Evolutionary conservation across 176 grass and related monocot species (phyloP).

Genomic region (Coix lacrymajobi): DNA sequence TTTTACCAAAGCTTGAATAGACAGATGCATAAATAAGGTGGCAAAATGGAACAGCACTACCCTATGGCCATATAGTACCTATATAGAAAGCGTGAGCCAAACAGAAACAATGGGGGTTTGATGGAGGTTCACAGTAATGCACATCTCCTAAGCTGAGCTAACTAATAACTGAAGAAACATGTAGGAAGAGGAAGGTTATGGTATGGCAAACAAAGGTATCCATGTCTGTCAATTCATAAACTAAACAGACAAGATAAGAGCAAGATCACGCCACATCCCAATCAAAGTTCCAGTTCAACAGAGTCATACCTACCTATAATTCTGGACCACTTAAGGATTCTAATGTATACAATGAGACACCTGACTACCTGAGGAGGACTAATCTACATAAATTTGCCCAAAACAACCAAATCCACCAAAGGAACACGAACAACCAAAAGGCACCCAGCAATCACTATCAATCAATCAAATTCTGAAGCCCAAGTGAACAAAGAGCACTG

Average conservation of each 20-base stretch:
- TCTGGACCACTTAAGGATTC: slow-evolving; percentile 24
- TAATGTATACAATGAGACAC: slow-evolving; percentile 15
- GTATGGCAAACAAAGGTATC: neutral
- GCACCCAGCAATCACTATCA: slow-evolving; percentile 32
- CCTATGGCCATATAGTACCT: neutral
- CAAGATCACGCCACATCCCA: slow-evolving; percentile 19
- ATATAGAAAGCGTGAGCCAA: slow-evolving; percentile 18
- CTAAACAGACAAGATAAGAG: slow-evolving; percentile 14
- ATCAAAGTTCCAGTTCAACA: slow-evolving; percentile 4
- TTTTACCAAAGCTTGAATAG: slow-evolving; percentile 36
- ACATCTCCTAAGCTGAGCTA: neutral
- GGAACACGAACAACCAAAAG: slow-evolving; percentile 23
- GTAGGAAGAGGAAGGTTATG: neutral
- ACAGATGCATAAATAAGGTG: slow-evolving; percentile 33
- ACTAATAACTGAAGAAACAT: neutral
- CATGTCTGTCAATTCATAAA: neutral
- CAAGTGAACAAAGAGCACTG: slow-evolving; percentile 15
- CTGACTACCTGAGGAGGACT: slow-evolving; percentile 19
- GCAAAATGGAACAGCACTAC: slow-evolving; percentile 17
- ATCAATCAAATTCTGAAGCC: slow-evolving; percentile 43
- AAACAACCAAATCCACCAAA: slow-evolving; percentile 12
- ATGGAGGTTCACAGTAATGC: slow-evolving; percentile 1
- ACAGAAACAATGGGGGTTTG: neutral
- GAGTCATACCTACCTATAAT: slow-evolving; percentile 15
- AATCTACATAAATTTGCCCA: slow-evolving; percentile 20